Evolutionary conservation across 257 asterid genomes (phyloP).

Genomic region (Solanum dulcamara): DNA sequence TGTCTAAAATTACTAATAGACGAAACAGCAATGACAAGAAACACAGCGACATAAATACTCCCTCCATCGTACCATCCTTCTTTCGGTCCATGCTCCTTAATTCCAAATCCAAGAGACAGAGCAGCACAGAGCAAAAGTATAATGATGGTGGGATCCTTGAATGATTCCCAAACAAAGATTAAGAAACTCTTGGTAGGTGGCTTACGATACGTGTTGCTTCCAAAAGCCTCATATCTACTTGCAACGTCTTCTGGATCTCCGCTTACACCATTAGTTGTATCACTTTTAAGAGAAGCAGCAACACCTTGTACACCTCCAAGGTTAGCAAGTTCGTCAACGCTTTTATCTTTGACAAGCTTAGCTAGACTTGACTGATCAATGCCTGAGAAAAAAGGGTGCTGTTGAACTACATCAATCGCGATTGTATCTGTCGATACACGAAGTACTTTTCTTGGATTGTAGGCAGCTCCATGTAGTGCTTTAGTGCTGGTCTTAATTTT

Average conservation of each 20-base stretch:
- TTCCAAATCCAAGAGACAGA: slow-evolving; percentile 27
- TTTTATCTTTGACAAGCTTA: slow-evolving; percentile 25
- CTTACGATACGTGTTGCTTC: slow-evolving; percentile 16
- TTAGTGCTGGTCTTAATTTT: neutral
- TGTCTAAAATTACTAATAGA: slow-evolving; percentile 22
- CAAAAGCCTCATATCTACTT: slow-evolving; percentile 20
- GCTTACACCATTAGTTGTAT: slow-evolving; percentile 8
- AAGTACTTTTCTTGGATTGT: neutral
- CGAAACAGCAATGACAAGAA: slow-evolving; percentile 23
- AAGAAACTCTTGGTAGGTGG: slow-evolving; percentile 12
- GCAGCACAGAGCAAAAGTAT: slow-evolving; percentile 24
- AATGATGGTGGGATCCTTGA: slow-evolving; percentile 20
- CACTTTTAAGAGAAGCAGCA: slow-evolving; percentile 12
- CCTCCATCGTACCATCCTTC: slow-evolving; percentile 36
- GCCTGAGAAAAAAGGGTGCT: neutral
- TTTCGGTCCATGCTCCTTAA: slow-evolving; percentile 21
- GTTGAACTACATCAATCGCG: neutral
- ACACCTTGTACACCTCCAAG: slow-evolving; percentile 20
- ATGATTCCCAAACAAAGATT: slow-evolving; percentile 20
- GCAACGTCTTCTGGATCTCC: slow-evolving; percentile 11
- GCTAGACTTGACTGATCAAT: slow-evolving; percentile 12
- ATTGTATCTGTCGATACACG: neutral
- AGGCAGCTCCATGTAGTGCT: neutral
- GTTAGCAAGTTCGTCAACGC: neutral
- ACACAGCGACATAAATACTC: slow-evolving; percentile 21